phyloP scores from a whole-genome alignment of 2,329 filamentous ascomycete genomes.

The Alternaria tenuissima region DNA sequence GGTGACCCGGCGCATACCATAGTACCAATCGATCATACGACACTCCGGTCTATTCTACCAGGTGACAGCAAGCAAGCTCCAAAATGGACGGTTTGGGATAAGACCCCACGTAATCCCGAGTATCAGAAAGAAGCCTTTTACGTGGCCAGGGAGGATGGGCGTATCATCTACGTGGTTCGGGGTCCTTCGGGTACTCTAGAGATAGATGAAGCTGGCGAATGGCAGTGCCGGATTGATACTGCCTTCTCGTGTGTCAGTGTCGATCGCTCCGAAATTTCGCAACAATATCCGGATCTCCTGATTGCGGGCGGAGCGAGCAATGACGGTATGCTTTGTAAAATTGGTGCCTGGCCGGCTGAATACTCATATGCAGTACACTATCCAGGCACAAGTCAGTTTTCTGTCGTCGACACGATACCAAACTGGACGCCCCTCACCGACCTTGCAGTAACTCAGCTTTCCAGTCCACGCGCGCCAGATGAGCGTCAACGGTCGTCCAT shows the following conservation, averaged over 20 bases:
- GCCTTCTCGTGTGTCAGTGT: constrained; percentile 78
- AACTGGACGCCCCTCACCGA: constrained; percentile 67
- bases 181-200: constrained; percentile 52
- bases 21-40: constrained; percentile 33
- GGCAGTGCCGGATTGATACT: constrained; percentile 77
- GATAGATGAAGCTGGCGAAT: constrained; percentile 59
- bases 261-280: constrained; percentile 53
- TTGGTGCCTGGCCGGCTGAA: constrained; percentile 55
- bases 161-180: constrained; percentile 76
- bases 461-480: constrained; percentile 28
- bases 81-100: constrained; percentile 85
- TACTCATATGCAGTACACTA: constrained; percentile 64
- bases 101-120: constrained; percentile 69
- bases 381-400: constrained; percentile 49
- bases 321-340: constrained; percentile 77
- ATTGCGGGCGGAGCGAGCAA: constrained; percentile 81
- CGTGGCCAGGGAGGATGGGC: constrained; percentile 86
- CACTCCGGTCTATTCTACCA: constrained; percentile 57
- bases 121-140: constrained; percentile 80
- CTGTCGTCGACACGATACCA: constrained; percentile 68
- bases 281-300: constrained; percentile 76
- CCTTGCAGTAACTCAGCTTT: constrained; percentile 45
- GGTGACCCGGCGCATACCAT: constrained; percentile 41
- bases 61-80: constrained; percentile 54
- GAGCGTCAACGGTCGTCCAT: constrained; percentile 35